Evolutionary conservation across 106 monocot species (phyloP).

Genomic region (Gastrodia elata): DNA sequence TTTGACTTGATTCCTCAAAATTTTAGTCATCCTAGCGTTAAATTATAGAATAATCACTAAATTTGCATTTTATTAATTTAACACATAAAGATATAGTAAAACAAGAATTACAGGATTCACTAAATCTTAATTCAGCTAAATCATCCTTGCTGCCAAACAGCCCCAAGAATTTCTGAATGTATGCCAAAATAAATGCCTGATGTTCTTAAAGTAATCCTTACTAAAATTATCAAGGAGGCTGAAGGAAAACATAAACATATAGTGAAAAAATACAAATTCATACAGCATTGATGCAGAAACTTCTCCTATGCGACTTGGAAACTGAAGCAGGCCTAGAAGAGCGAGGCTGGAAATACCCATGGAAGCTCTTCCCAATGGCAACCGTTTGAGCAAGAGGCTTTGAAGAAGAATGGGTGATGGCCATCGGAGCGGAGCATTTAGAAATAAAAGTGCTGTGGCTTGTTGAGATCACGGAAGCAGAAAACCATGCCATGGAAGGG

Average conservation of each 20-base stretch:
- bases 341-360: constrained; percentile 23
- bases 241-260: not conserved
- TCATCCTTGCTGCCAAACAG: no score
- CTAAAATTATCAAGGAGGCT: not conserved
- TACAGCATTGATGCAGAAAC: constrained; percentile 63
- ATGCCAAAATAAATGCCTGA: not conserved
- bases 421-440: constrained; percentile 15
- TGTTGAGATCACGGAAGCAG: constrained; percentile 33
- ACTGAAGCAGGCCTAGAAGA: constrained; percentile 18
- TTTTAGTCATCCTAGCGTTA: no score
- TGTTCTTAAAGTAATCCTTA: not conserved
- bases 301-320: constrained; percentile 26
- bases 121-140: no score
- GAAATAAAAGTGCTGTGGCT: constrained; percentile 11
- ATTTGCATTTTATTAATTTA: no score
- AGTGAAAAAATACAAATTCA: not conserved
- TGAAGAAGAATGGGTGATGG: constrained; percentile 6
- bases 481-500: constrained; percentile 30
- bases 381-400: constrained; percentile 23
- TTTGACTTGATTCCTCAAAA: no score
- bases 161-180: not conserved
- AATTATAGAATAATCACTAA: no score
- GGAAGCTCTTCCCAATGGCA: constrained; percentile 29
- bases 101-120: no score
- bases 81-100: no score